Percentiles rank a stretch among this genome's conserved stretches.
Evolutionary conservation across 208 protist genomes (phyloP).

Genomic region (Leishmania amazonensis): DNA sequence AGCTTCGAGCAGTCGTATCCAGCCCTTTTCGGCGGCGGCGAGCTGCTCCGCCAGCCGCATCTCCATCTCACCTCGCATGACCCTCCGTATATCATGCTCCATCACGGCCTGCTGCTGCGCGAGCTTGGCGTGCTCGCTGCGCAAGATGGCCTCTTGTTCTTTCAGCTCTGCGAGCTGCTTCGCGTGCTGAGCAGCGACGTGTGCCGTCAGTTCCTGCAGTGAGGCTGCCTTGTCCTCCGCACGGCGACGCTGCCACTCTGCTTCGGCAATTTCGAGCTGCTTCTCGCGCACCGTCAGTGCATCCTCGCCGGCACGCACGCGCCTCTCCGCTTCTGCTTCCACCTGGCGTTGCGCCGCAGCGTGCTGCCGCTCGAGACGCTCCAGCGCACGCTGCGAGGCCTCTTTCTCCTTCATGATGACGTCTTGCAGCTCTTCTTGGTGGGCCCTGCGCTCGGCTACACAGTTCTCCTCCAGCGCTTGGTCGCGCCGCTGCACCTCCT

Average conservation of each 20-base stretch:
- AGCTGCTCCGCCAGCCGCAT: conserved; percentile 2
- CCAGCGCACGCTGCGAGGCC: conserved; percentile 16
- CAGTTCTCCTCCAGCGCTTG: conserved; percentile 25
- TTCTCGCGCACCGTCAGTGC: conserved; percentile 24
- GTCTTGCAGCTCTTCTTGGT: conserved; percentile 30
- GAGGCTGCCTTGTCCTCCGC: neutral
- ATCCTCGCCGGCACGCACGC: conserved; percentile 19
- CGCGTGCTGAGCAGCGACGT: conserved; percentile 11
- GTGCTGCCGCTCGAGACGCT: conserved; percentile 19
- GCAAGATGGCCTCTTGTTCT: conserved; percentile 10
- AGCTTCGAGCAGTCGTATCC: conserved; percentile 1
- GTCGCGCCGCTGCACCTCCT: conserved; percentile 28
- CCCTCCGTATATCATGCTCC: conserved; percentile 4
- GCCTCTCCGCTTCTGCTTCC: conserved; percentile 2
- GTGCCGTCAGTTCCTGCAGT: conserved; percentile 7
- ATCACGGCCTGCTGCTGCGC: conserved; percentile 15
- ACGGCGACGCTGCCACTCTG: conserved; percentile 10
- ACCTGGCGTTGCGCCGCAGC: neutral
- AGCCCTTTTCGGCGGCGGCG: conserved; percentile 8
- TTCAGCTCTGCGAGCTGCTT: conserved; percentile 13
- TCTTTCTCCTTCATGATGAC: conserved; percentile 21
- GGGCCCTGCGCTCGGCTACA: conserved; percentile 25
- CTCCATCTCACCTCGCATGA: conserved; percentile 3
- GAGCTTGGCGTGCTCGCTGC: conserved; percentile 10
- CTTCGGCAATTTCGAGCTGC: conserved; percentile 2